Base-by-base conservation (phyloP, 768 basidiomycete species). In the Pholiota conissans region DNA sequence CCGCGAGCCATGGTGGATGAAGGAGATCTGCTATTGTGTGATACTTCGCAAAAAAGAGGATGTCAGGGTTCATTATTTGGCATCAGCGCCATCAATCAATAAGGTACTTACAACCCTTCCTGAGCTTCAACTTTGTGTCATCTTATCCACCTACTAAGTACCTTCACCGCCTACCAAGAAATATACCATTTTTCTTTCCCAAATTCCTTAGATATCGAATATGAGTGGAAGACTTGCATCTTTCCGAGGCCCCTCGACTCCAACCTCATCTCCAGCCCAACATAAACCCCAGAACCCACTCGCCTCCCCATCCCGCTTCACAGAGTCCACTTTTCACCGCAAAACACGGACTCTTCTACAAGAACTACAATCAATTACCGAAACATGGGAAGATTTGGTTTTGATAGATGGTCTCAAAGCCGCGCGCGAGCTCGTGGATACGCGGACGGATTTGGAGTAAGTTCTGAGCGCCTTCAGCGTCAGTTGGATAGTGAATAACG, bases 361-460 rank as follows among this genome's bases (percentile, higher is more conserved):
- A 29, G 92, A 95, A 63, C 66, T 95, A 14, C 82, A 81, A 2
- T 72, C 76, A 11, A 77, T 83, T 16, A 72, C 87, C 8, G 77
- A 83, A 56, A 89, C 85, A 52, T 96, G 93, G 93, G 89, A 94
- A 61, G 89, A 93, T 62, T 76, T 95, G 42, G 85, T 94, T 1
- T 76, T 89, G 9, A 66, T 87, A 13, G 92, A 95, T 66, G 93
- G 93, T 7, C 72, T 93, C 35, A 91, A 86, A 62, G 83, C 89
- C n/a, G 84, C 82, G 7, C 85, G 81, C 58, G 83, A 77, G 52
- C 76, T 93, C 30, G 80, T 92, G 2, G 91, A 95, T 65, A 74
- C 89, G 16, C 79, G 90, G 18, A 96, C 93, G 14, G 90, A 93
- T 66, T 79, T 96, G 60, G 89, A 93, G 93, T 95, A 74, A 64